Conservation (phyloP, 148 eudicot genomes). For the Spergularia marina region DNA sequence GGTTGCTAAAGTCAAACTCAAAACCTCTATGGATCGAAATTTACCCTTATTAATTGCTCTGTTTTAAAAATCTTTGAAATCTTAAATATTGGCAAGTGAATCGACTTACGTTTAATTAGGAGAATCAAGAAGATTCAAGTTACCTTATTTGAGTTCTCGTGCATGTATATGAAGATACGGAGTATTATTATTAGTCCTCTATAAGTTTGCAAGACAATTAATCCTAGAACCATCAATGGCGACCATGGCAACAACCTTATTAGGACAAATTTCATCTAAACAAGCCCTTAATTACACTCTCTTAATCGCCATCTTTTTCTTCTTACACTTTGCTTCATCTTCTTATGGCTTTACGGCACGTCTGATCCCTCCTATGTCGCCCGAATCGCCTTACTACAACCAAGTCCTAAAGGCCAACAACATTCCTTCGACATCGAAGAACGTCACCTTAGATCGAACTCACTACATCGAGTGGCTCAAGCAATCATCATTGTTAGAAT, state of each 20-base stretch:
- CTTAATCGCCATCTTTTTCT: neutral
- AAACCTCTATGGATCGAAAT: too few species aligned
- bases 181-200: too few species aligned
- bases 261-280: neutral
- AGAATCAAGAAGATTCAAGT: too few species aligned
- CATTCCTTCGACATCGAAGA: neutral
- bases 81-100: too few species aligned
- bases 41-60: too few species aligned
- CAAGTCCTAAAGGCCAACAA: constrained; percentile 14
- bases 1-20: too few species aligned
- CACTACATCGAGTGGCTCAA: constrained; percentile 6
- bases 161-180: too few species aligned
- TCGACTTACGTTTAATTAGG: too few species aligned
- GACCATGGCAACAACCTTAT: neutral
- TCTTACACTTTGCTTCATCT: neutral
- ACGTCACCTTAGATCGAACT: neutral
- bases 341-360: neutral
- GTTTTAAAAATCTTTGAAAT: too few species aligned
- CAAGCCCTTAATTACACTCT: neutral
- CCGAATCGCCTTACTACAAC: constrained; percentile 1
- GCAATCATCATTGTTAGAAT: neutral
- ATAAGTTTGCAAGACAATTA: too few species aligned
- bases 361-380: constrained; percentile 6
- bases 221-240: neutral
- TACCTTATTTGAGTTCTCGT: too few species aligned